A percentile compares a stretch with the other conserved stretches of the same genome.
These are phyloP conservation scores for Diplodia corticola DNA, from an alignment of 2,329 filamentous ascomycete genomes.

Conservation along the genomic window DNA sequence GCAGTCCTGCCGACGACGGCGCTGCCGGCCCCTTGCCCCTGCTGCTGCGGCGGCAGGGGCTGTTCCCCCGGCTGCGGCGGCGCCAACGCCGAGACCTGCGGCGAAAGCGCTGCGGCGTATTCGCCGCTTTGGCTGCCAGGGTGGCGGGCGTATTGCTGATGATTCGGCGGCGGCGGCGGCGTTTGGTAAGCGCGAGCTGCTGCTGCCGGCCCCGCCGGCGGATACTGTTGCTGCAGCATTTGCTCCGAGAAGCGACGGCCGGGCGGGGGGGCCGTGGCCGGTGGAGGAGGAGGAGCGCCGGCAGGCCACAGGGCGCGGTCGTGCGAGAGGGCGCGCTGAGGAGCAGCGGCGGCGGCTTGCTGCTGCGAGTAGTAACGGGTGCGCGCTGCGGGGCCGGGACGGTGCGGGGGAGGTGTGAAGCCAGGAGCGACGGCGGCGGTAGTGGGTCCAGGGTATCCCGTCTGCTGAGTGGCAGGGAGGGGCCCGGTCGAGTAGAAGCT, in stretches of 20 bases:
- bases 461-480: background rate
- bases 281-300: background rate
- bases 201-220: background rate
- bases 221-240: background rate
- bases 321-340: constrained; percentile 2
- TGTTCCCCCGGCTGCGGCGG: background rate
- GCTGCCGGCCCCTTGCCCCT: background rate
- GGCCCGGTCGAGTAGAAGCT: background rate
- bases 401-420: background rate
- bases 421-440: background rate
- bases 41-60: background rate
- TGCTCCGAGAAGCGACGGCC: constrained; percentile 17
- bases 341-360: too few relatives aligned
- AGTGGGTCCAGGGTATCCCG: background rate
- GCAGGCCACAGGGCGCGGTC: constrained; percentile 3
- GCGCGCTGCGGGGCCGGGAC: background rate
- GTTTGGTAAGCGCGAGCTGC: constrained; percentile 4
- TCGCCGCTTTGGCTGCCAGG: background rate
- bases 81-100: constrained; percentile 7
- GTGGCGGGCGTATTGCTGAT: constrained; percentile 1
- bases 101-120: background rate
- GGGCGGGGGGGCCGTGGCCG: background rate
- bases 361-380: constrained; percentile 5
- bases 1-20: too few relatives aligned
- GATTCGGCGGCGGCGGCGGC: background rate